Conservation (phyloP, 169 alveolate species). For the Eimeria mitis region DNA sequence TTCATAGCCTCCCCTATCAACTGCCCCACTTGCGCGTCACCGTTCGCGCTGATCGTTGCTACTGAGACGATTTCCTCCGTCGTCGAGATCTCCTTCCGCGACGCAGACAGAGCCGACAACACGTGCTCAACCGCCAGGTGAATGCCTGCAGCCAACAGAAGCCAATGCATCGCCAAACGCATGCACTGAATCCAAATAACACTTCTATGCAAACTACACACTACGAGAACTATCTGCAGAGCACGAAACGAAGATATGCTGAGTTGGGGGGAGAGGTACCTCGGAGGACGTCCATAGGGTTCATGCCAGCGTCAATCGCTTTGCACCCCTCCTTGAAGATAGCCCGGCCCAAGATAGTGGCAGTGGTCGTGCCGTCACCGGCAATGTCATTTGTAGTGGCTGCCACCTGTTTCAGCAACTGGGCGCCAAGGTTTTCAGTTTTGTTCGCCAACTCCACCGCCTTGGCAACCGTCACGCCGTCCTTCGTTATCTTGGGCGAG, state of each 20-base stretch:
- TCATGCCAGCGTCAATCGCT: constrained; percentile 99
- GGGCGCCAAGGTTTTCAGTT: constrained; percentile 98
- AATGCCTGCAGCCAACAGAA: constrained; percentile 89
- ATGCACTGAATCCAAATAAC: not conserved
- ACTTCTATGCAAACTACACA: not conserved
- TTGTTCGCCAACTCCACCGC: constrained; percentile 97
- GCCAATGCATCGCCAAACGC: not conserved
- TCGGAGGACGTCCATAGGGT: constrained; percentile 99
- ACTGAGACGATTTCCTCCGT: constrained; percentile 92
- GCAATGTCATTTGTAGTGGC: constrained; percentile 98
- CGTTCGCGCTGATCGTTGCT: constrained; percentile 99
- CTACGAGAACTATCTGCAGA: not conserved
- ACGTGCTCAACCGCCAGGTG: constrained; percentile 93
- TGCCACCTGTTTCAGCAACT: constrained; percentile 98
- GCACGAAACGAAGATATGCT: not conserved
- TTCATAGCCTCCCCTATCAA: constrained; percentile 98
- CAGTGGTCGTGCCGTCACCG: constrained; percentile 99
- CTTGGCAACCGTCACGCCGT: constrained; percentile 99
- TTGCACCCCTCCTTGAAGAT: constrained; percentile 99
- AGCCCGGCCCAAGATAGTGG: constrained; percentile 99
- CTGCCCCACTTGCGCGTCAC: constrained; percentile 98
- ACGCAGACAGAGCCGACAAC: constrained; percentile 88
- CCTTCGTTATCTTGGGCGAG: constrained; percentile 99
- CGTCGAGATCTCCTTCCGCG: constrained; percentile 91
- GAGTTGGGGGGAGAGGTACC: constrained; percentile 43